Base-by-base conservation (phyloP, 1,284 basidiomycete genomes). In the Rhodotorula sp. region DNA sequence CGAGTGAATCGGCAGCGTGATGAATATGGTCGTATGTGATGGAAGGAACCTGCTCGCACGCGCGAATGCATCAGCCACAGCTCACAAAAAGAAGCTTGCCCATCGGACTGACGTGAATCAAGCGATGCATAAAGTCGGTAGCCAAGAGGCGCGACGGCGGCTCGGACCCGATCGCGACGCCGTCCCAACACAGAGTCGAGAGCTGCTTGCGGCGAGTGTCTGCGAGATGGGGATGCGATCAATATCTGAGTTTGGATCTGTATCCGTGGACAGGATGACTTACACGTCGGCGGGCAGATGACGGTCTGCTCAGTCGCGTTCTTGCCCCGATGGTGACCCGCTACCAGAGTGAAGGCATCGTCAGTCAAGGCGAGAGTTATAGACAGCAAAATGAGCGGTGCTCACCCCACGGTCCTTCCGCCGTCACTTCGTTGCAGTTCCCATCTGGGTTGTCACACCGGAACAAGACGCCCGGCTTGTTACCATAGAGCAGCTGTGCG, bases 401-500 rank as follows among this genome's bases (percentile, higher is more conserved):
- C 50, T 52, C 23, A 52, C 50, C 50, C 50, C 50, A 52, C 50
- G 50, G 50, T 52, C 50, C 50, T 52, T 52, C 50, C 50, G 50
- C 50, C 50, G 50, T 52, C 5, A 26, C 23, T 12, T 52, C 50
- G 50, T 52, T 23, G n/a, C 50, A 52, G 50, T 52, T 52, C 23
- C 50, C 50, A 23, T 52, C 50, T n/a, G 50, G 50, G 50, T 52
- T 52, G 21, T 52, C 50, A n/a, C 50, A 52, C 23, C 50, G 50
- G 50, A 52, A 52, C 21, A 52, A 14, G 18, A 52, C 50, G 8
- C 50, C 50, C 23, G 50, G 50, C 21, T 52, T 52, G 50, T 52
- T 52, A 23, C 50, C 50, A 23, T 52, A 52, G 50, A 52, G 50
- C 21, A 52, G 23, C 50, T 52, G 50, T 4, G 50, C 50, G 8